Evolutionary conservation across 495 filamentous ascomycete genomes (phyloP), one percentile per base, ranked within the genome.

Genomic region (Hypomontagnella monticulosa): DNA sequence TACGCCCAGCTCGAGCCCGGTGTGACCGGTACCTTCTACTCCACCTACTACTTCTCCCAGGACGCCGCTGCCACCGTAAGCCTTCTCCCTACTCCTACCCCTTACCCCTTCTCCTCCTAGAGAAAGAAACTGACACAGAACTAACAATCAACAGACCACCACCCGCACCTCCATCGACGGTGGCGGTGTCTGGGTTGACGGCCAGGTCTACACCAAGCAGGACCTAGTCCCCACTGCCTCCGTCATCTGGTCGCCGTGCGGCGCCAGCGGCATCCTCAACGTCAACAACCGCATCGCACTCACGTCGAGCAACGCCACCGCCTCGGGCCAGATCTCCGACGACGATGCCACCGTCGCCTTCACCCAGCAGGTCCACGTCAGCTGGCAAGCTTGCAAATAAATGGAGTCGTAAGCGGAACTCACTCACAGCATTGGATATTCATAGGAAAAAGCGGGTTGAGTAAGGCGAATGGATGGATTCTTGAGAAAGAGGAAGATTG

Each of bases 11-110:
- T 86, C 40, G 83, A 85, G 44, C 36, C 53, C 40, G 81, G 82
- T 38, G 81, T 86, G 46, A 86, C 83, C 10, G 84, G 83, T 23
- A 79, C 68, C 59, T 84, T 86, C 71, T 79, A 81, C 63, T 81
- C 82, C 66, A 81, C 81, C 36, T 87, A 87, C 76, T 87, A 79
- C 76, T 87, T 87, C 77, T 78, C 76, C 50, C 80, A 84, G 72
- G 76, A 79, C 46, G 75, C 79, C 4, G 60, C 62, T 12, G 74
- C 76, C 52, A 82, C 82, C 52, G 71, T 71, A 44, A 66, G 68
- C 23, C n/a, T n/a, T n/a, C n/a, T 27, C 23, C 23, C 23, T 68
- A 8, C 14, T 3, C 36, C 43, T 40, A 30, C 32, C 40, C 20
- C 44, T 15, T 4, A 18, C n/a, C 1, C 18, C 3, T 10, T 9